Evolutionary conservation across 1,284 basidiomycete genomes (phyloP), one percentile per base, ranked within the genome.

Genomic region (Microbotryum lychnidis-dioicae): DNA sequence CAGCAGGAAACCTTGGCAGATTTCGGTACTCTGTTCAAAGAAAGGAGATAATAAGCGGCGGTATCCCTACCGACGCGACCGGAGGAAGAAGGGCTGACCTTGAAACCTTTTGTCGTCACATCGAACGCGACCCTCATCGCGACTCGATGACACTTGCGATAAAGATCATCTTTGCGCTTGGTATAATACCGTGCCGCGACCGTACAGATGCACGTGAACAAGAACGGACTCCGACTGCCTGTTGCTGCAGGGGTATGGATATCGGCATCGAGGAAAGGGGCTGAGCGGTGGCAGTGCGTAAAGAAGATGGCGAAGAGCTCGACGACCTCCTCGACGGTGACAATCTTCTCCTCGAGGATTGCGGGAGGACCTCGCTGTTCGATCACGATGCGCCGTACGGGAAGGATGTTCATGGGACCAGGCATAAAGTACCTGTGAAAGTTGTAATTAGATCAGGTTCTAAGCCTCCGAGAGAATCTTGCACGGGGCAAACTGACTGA

Each of bases 161-260:
- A 89, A 23, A 97, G 80, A 46, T 96, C 65, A 42, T 67, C 92
- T 0, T 88, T 86, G 48, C 89, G 85, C 52, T 82, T 80, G 3
- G 82, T 80, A 75, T 97, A 94, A 76, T 91, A 97, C 73, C 91
- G 87, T 69, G 89, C 86, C 2, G 96, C 86, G 58, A 97, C 88
- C 3, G 94, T 87, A 74, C 92, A 97, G 65, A 98, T 69, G 66
- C 91, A 89, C 29, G 92, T 97, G 62, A 96, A 81, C 54, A 96
- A 77, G 77, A 97, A 94, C 2, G 92, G 92, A 49, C 88, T 91
- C 33, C 92, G 84, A 45, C 89, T 90, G 70, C 91, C 91, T 25
- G 96, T 89, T 48, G 94, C 81, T 12, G 90, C 84, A 1, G 92
- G 90, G 0, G 91, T 94, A 75, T 96, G 92, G 75, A 94, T 91